Base-by-base conservation (phyloP, 2,329 filamentous ascomycete species). In the Periconia sp. region DNA sequence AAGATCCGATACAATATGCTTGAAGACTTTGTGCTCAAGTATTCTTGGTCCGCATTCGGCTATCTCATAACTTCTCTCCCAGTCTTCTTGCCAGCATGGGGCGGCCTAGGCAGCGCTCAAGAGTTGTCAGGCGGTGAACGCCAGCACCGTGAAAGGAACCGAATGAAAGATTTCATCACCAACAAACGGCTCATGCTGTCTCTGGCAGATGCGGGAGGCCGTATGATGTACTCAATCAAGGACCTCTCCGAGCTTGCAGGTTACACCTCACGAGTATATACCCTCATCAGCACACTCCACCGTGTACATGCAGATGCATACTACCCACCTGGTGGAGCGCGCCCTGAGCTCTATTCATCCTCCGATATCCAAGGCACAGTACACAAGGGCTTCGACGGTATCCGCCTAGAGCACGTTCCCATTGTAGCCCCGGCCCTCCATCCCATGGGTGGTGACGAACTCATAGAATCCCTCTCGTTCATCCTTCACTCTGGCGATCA, bases 141-240 rank as follows among this genome's bases (percentile, higher is more conserved):
- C 57, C 80, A 80, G 27, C 82, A 84, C 27, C 84, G 89, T 27
- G 91, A 96, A 73, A 85, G 90, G 45, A 86, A 88, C 52, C 90
- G 95, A 41, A 99, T 97, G 91, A 94, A 95, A 77, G 91, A 96
- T 33, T 99, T 99, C 76, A 97, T 99, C 75, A 99, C 94, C 13
- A 99, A 99, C 78, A 97, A 99, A 75, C 87, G 94, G 5, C 86
- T 99, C 40, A 97, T 99, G 94, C 83, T 99, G 31, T 97, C 93
- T 15, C 83, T 99, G 37, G 94, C 94, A 10, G 94, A 99, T 74
- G 94, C 94, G 1, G 94, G 94, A 54, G 93, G 93, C 23, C 85
- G 94, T 45, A 97, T 99, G 91, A 99, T 99, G 94, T 99, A 99
- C 79, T 94, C 90, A 57, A 96, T 99, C 80, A 99, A 99, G 76